Percentiles rank a stretch among this genome's conserved stretches.
Evolutionary conservation across 2,329 filamentous ascomycete genomes (phyloP).

Genomic region (Pestalotiopsis sp.): DNA sequence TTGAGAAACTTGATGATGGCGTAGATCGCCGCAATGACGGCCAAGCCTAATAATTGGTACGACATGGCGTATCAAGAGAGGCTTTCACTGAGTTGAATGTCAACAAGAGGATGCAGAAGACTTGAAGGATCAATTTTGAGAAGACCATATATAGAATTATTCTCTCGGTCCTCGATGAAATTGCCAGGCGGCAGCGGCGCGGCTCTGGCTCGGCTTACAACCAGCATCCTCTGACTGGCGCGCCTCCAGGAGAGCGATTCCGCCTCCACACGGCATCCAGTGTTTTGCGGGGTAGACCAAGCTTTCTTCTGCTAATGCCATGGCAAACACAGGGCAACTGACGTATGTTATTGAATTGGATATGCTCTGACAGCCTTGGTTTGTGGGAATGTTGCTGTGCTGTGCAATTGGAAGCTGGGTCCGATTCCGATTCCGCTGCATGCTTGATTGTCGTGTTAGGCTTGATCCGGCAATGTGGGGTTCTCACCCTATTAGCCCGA

Average conservation of each 20-base stretch:
- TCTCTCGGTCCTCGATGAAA: neutral
- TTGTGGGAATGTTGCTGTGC: too few relatives aligned
- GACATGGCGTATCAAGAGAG: slow-evolving; percentile 1
- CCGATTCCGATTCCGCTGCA: too few relatives aligned
- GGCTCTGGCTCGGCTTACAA: neutral
- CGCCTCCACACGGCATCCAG: neutral
- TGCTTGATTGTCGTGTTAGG: too few relatives aligned
- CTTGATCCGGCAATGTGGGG: too few relatives aligned
- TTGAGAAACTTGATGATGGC: slow-evolving; percentile 6
- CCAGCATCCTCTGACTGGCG: neutral
- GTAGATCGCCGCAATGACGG: slow-evolving; percentile 4
- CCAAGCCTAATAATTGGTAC: slow-evolving; percentile 6
- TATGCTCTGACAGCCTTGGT: too few relatives aligned
- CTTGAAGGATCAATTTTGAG: neutral
- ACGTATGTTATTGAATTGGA: too few relatives aligned
- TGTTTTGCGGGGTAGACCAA: neutral
- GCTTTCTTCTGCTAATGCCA: neutral
- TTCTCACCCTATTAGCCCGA: too few relatives aligned
- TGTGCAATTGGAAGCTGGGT: too few relatives aligned
- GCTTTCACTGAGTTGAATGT: neutral
- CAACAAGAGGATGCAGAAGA: neutral
- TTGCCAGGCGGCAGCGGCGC: neutral
- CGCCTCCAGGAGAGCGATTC: neutral
- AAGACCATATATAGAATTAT: neutral
- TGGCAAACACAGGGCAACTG: too few relatives aligned